Percentiles rank a stretch among this genome's conserved stretches.
Conservation (phyloP, 2,329 filamentous ascomycete genomes). For the Huntiella decipiens region DNA sequence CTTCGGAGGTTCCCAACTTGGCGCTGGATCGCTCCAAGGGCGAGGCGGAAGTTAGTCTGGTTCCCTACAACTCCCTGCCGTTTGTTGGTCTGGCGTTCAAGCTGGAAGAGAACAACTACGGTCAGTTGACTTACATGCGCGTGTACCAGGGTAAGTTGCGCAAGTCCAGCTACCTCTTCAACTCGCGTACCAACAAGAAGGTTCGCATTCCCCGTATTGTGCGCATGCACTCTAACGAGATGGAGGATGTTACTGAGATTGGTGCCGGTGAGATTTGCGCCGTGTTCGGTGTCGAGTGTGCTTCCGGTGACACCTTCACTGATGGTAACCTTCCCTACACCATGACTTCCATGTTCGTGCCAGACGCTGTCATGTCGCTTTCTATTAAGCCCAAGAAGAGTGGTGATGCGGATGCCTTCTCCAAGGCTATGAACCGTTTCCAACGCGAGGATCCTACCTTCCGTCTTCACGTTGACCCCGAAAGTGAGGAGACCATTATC, state of each 20-base stretch:
- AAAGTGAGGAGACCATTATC: constrained; percentile 93
- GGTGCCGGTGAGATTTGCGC: constrained; percentile 96
- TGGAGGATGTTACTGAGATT: constrained; percentile 89
- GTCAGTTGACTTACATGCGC: constrained; percentile 93
- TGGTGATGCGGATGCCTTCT: constrained; percentile 85
- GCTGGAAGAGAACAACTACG: constrained; percentile 96
- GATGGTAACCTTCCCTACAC: constrained; percentile 82
- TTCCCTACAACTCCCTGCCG: constrained; percentile 82
- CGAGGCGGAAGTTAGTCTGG: constrained; percentile 67
- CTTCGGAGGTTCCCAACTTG: constrained; percentile 70
- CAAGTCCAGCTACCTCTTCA: constrained; percentile 83
- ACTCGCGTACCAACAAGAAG: constrained; percentile 86
- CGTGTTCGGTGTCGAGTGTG: constrained; percentile 94
- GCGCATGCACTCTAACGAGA: constrained; percentile 98
- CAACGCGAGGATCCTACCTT: constrained; percentile 97
- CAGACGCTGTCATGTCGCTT: constrained; percentile 92
- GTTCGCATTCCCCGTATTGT: constrained; percentile 94
- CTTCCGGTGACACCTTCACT: constrained; percentile 94
- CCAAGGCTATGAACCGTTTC: constrained; percentile 97
- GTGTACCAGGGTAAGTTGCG: constrained; percentile 86
- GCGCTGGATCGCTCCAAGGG: constrained; percentile 66
- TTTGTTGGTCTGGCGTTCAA: constrained; percentile 97
- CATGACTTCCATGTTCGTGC: constrained; percentile 97
- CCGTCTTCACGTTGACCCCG: constrained; percentile 76
- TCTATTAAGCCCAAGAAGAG: constrained; percentile 92